Base-by-base conservation (phyloP, 495 filamentous ascomycete genomes). In the Aspergillus homomorphus region DNA sequence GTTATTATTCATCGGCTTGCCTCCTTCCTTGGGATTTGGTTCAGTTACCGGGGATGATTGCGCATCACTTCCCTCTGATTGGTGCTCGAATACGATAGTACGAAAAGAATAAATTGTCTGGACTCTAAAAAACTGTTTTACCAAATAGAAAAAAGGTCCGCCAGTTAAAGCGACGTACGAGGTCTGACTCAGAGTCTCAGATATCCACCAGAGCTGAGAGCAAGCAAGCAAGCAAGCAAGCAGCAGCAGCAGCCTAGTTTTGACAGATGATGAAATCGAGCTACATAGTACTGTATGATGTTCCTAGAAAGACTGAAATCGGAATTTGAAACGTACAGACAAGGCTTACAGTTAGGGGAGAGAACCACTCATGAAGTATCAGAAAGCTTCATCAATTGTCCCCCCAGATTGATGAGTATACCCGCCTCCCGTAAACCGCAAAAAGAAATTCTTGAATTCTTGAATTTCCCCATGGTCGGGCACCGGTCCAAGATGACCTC, bases 1-100 rank as follows among this genome's bases (percentile, higher is more conserved):
- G 43, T 42, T 55, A 45, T 28, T 26, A 22, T 26, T 45, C 45
- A 45, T 55, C 19, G n/a, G 43, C 42, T 14, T 46, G 43, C 26
- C 23, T 23, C 46, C n/a, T 26, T 38, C 22, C 48, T 23, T 38
- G 55, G 51, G 51, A 19, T 9, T 10, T 3, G 26, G 3, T 28
- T 28, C n/a, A n/a, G n/a, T n/a, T n/a, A n/a, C n/a, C n/a, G n/a
- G n/a, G n/a, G n/a, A n/a, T n/a, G 33, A 38, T 38, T 38, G 5
- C 33, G 10, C 33, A 38, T 38, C 12, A 12, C 10, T 38, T 38
- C 33, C 12, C 12, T 14, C 10, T 38, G 33, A 38, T 38, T 38
- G 33, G 33, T 38, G 33, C 33, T 38, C 2, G 2, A 38, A 12
- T 38, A 38, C 33, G 33, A 38, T 7, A 38, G 8, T 38, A 2